Base-by-base conservation (phyloP, 2,329 filamentous ascomycete genomes). In the Tetracladium maxilliforme region DNA sequence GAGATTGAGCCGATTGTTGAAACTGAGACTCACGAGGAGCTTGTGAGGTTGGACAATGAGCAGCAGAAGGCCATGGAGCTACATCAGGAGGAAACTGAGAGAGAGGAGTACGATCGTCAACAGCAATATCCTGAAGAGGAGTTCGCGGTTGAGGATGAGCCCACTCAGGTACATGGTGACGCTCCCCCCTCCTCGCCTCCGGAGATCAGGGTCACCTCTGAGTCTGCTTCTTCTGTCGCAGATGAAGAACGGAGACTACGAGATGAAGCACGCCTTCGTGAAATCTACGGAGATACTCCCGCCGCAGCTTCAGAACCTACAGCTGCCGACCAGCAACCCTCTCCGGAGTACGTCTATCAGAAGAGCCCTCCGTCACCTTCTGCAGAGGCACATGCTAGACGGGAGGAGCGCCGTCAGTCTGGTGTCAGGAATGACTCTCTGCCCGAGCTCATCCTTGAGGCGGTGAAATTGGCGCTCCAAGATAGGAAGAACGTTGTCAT, bases 1-100 rank as follows among this genome's bases (percentile, higher is more conserved):
- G 87, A 95, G 49, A 70, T 98, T 26, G 70, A 80, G 39, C 79
- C 90, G 4, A 67, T 75, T 41, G 63, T 84, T 8, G 66, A 71
- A 11, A 47, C 65, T 0, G 50, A 58, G 2, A 43, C 76, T 9
- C 61, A 71, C 27, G 61, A 63, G 11, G 68, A 71, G 35, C 52
- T 84, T 12, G 66, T 72, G 30, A 54, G 52, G n/a, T 49, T 74
- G 7, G 56, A n/a, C n/a, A n/a, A n/a, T n/a, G n/a, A n/a, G n/a
- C n/a, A n/a, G n/a, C n/a, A n/a, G n/a, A n/a, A n/a, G n/a, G n/a
- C n/a, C n/a, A n/a, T n/a, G n/a, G n/a, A n/a, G n/a, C n/a, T n/a
- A n/a, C n/a, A n/a, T n/a, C n/a, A n/a, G n/a, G n/a, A n/a, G n/a
- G n/a, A n/a, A n/a, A n/a, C n/a, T n/a, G n/a, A n/a, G n/a, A n/a